phyloP scores from a whole-genome alignment of 208 protist genomes.

The Leishmania lainsoni region DNA sequence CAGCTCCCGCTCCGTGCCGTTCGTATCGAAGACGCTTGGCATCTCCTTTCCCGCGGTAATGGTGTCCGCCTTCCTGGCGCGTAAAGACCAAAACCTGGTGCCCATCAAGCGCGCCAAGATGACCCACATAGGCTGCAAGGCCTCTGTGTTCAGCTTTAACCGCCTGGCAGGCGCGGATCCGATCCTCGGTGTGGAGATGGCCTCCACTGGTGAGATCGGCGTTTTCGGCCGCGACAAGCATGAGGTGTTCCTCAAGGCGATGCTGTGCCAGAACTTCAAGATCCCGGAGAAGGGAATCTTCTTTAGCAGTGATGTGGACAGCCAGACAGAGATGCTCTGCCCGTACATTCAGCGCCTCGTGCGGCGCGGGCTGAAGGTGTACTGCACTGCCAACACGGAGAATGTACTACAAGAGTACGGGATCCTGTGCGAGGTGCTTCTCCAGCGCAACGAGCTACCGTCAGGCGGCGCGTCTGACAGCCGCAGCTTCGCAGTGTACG shows the following conservation, averaged over 20 bases:
- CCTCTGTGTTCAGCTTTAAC: conserved; percentile 98
- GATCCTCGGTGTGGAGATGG: conserved; percentile 99
- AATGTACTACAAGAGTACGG: conserved; percentile 82
- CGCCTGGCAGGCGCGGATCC: conserved; percentile 97
- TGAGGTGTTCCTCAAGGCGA: conserved; percentile 93
- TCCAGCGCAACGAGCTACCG: conserved; percentile 38
- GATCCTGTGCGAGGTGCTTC: conserved; percentile 68
- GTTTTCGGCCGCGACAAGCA: conserved; percentile 92
- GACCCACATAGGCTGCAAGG: conserved; percentile 95
- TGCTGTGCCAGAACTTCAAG: conserved; percentile 84
- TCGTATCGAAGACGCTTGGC: conserved; percentile 96
- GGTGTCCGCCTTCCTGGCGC: conserved; percentile 82
- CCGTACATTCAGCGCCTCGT: conserved; percentile 60
- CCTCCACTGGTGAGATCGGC: conserved; percentile 96
- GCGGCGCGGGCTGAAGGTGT: conserved; percentile 51
- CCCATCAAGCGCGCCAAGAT: conserved; percentile 90
- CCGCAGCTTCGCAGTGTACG: conserved; percentile 30
- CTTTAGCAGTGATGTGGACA: conserved; percentile 76
- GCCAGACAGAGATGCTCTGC: conserved; percentile 48
- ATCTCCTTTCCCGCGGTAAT: conserved; percentile 95
- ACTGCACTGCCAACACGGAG: conserved; percentile 73
- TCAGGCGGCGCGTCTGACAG: conserved; percentile 6
- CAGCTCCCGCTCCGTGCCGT: conserved; percentile 97
- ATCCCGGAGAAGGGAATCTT: conserved; percentile 86
- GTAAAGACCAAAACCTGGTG: conserved; percentile 71